Conservation (phyloP, 257 asterid species). For the Solanum virginianum region DNA sequence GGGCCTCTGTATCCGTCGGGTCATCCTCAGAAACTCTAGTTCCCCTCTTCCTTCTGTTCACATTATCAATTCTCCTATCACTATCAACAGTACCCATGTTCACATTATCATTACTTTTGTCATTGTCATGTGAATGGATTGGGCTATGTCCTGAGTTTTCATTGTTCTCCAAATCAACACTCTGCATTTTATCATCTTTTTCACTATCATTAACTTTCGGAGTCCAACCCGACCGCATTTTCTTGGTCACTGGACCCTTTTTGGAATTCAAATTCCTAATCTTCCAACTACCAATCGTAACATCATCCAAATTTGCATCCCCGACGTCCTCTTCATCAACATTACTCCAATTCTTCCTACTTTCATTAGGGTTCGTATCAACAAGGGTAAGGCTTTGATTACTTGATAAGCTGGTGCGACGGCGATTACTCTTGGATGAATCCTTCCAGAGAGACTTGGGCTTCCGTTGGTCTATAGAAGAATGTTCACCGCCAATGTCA, state of each 20-base stretch:
- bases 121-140: neutral
- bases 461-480: neutral
- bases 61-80: neutral
- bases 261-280: constrained; percentile 3
- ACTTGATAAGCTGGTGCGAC: neutral
- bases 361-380: neutral
- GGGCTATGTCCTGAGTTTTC: constrained; percentile 1
- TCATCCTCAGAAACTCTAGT: constrained; percentile 6
- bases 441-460: neutral
- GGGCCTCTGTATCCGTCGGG: neutral
- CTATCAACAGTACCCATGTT: neutral
- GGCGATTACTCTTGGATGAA: neutral
- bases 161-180: neutral
- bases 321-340: neutral
- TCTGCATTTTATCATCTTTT: neutral
- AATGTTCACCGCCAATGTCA: neutral
- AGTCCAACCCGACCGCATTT: neutral
- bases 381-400: neutral
- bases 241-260: neutral
- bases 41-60: neutral
- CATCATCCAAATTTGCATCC: neutral
- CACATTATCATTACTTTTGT: neutral
- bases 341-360: neutral
- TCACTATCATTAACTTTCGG: neutral
- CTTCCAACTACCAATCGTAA: constrained; percentile 3